Base-by-base conservation (phyloP, 495 filamentous ascomycete genomes). In the Penicillium diatomitis region DNA sequence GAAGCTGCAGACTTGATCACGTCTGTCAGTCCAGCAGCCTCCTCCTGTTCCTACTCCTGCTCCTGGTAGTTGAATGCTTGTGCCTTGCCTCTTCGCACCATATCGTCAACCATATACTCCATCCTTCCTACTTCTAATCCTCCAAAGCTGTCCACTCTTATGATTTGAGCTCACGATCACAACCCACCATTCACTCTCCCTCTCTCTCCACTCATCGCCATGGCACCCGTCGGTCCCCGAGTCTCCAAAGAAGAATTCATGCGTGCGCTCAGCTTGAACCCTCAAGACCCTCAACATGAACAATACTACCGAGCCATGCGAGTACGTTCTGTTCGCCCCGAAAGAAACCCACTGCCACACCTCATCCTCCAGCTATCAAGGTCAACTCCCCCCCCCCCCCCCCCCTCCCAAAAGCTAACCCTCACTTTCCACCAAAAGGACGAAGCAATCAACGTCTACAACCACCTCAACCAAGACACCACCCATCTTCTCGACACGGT, bases 241-340 rank as follows among this genome's bases (percentile, higher is more conserved):
- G 70, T 66, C 47, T 69, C 69, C 30, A 73, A 73, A 46, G 69
- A 72, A 43, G 69, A 73, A 47, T 73, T 73, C 47, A 71, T 73
- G 66, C 58, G 59, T 8, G 67, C 69, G 5, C 50, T 73, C 29
- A 65, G 66, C 33, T 55, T 73, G 7, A 66, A 63, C 44, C 60
- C 69, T 6, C 64, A 68, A 6, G 62, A 71, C 46, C 58, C 63
- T 4, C 65, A 70, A 37, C 62, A 72, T 52, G 68, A 73, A 44
- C 66, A 67, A 44, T 71, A 63, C 36, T 73, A 72, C 47, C 61
- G 66, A 11, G 67, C 68, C 38, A 73, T 72, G 70, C 56, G 69
- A 55, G 70, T 71, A 63, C 54, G 64, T 58, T 2, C 20, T 20
- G 0, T 20, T 20, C 2, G 20, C 20, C 20, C 20, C 2, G 2